Conservation (phyloP, 2,329 filamentous ascomycete species). For the Botrytis tulipae region DNA sequence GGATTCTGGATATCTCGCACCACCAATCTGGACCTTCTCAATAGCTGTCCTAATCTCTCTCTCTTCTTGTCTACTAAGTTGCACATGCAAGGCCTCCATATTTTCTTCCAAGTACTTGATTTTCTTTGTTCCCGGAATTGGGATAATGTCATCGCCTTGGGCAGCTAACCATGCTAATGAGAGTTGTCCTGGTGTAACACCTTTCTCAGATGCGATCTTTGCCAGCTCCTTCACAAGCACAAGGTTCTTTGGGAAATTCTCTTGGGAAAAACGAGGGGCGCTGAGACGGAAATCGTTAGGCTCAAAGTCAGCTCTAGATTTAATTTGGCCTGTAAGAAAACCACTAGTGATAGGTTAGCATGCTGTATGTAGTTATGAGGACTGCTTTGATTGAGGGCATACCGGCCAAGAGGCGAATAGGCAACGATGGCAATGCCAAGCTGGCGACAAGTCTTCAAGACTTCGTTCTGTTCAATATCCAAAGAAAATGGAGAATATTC, state of each 20-base stretch:
- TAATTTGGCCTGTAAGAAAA: slow-evolving; percentile 52
- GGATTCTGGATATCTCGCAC: slow-evolving; percentile 48
- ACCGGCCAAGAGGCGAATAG: slow-evolving; percentile 55
- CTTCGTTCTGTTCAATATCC: slow-evolving; percentile 55
- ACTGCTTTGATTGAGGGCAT: slow-evolving; percentile 22
- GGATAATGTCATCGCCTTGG: slow-evolving; percentile 52
- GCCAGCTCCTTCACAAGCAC: slow-evolving; percentile 46
- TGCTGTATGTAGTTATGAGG: background rate
- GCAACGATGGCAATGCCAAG: slow-evolving; percentile 56
- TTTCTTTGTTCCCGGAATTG: slow-evolving; percentile 54
- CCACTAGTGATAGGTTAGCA: slow-evolving; percentile 41
- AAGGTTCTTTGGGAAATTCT: slow-evolving; percentile 53
- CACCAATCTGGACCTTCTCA: slow-evolving; percentile 48
- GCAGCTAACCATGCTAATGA: slow-evolving; percentile 53
- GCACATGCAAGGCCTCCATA: slow-evolving; percentile 26
- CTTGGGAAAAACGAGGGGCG: slow-evolving; percentile 47
- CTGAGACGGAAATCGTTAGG: slow-evolving; percentile 47
- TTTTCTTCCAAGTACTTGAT: slow-evolving; percentile 44
- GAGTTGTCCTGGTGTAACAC: slow-evolving; percentile 49
- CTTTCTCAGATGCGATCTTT: slow-evolving; percentile 50
- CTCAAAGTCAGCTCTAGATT: slow-evolving; percentile 47
- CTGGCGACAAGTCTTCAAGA: slow-evolving; percentile 55
- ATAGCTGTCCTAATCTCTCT: slow-evolving; percentile 39
- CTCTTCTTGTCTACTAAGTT: slow-evolving; percentile 25
- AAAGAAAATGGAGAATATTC: slow-evolving; percentile 55